Conservation (phyloP, 805 yeast species). For the Hanseniaspora osmophila region DNA sequence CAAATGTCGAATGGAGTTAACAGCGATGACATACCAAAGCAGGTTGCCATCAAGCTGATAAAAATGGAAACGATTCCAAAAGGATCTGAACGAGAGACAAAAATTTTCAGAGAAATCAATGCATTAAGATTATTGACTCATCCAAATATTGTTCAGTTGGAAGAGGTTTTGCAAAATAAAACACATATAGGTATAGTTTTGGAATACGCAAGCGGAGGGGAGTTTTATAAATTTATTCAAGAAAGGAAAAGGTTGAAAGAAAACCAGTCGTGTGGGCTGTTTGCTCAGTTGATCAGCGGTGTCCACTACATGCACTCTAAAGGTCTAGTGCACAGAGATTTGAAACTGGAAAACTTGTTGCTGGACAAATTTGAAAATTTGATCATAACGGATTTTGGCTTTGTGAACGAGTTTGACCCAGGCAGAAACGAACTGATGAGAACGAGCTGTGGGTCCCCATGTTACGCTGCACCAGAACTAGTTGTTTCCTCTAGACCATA, state of each 20-base stretch:
- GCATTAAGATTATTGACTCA: slow-evolving; percentile 76
- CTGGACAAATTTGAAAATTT: slow-evolving; percentile 79
- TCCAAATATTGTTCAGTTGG: slow-evolving; percentile 84
- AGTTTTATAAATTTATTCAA: slow-evolving; percentile 81
- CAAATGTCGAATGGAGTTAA: slow-evolving; percentile 1
- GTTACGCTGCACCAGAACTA: slow-evolving; percentile 96
- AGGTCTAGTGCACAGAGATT: slow-evolving; percentile 83
- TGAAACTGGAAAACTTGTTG: slow-evolving; percentile 76
- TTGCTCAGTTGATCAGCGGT: slow-evolving; percentile 88
- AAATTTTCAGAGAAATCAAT: slow-evolving; percentile 85
- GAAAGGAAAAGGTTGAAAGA: slow-evolving; percentile 81
- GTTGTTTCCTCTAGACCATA: slow-evolving; percentile 80
- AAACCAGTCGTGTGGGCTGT: slow-evolving; percentile 67
- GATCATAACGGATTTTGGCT: slow-evolving; percentile 83
- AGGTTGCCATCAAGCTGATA: slow-evolving; percentile 87
- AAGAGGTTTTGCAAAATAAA: slow-evolving; percentile 86
- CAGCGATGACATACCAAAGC: slow-evolving; percentile 34
- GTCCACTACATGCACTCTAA: slow-evolving; percentile 86
- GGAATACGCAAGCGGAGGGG: slow-evolving; percentile 96
- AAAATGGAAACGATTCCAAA: slow-evolving; percentile 79
- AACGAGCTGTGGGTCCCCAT: slow-evolving; percentile 93
- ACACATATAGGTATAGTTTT: slow-evolving; percentile 91
- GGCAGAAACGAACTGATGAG: slow-evolving; percentile 64
- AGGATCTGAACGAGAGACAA: slow-evolving; percentile 73
- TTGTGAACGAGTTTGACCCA: slow-evolving; percentile 64